Evolutionary conservation across 441 rosid species (phyloP).

Genomic region (Eruca vesicaria): DNA sequence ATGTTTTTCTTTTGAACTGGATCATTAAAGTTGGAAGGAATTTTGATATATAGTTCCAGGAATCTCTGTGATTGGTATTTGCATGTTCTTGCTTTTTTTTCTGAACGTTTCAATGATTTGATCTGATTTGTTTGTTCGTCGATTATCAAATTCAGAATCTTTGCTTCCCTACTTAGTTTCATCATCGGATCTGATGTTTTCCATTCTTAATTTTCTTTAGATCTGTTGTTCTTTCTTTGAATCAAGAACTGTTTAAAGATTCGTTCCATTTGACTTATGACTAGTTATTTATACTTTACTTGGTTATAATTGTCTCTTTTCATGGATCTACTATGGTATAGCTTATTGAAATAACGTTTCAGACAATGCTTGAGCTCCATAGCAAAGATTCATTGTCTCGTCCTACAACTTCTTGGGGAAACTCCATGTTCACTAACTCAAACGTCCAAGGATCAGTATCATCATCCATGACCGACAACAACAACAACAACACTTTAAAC

Average conservation of each 20-base stretch:
- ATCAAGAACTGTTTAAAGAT: constrained; percentile 14
- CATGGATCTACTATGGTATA: constrained; percentile 2
- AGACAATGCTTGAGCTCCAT: constrained; percentile 23
- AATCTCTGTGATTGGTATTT: not conserved
- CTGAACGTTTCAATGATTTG: not conserved
- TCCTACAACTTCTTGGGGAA: constrained; percentile 19
- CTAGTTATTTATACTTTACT: not conserved
- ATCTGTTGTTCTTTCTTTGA: constrained; percentile 17
- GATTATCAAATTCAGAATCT: constrained; percentile 5
- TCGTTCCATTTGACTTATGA: not conserved
- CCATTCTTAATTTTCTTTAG: not conserved
- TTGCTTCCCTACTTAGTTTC: not conserved
- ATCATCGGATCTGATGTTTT: not conserved
- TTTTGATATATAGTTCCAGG: not conserved
- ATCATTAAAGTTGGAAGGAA: not conserved
- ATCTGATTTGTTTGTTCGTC: not conserved
- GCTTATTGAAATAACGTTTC: constrained; percentile 5
- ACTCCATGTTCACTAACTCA: constrained; percentile 17
- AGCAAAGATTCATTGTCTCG: not conserved
- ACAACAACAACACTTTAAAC: constrained; percentile 27
- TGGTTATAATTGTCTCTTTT: not conserved
- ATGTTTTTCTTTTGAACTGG: not conserved
- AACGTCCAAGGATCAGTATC: constrained; percentile 25
- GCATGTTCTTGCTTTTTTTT: constrained; percentile 23
- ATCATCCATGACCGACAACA: constrained; percentile 15